Evolutionary conservation across 2,329 filamentous ascomycete species (phyloP), one percentile per base, ranked within the genome.

Genomic region (Teratosphaeria viscida): DNA sequence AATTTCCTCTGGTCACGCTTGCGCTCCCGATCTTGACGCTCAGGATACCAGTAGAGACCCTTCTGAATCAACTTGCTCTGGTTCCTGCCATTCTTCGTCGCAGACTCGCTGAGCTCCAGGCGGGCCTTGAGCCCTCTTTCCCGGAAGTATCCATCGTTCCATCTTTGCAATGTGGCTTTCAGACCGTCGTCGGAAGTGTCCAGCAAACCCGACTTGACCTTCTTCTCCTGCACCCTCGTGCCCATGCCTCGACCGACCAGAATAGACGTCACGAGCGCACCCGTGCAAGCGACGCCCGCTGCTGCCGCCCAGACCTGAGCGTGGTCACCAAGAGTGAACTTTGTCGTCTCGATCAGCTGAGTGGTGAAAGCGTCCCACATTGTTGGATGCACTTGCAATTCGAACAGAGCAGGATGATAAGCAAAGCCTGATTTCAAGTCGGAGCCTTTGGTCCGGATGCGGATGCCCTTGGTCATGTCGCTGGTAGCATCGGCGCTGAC

Each of bases 71-170:
- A 34, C 29, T 57, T 62, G 52, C 62, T 61, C 27, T 62, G 59
- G 43, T 64, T 61, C 52, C 61, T 52, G 2, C 57, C 55, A 11
- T 58, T 57, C 37, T 64, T 64, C 58, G 59, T 62, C 10, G 62
- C 61, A 8, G 61, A 56, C 43, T 67, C 62, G 55, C 59, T 63
- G n/a, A 68, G 61, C 60, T 67, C 62, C 26, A 67, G 59, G 16
- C 56, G 56, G 7, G 60, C 66, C 27, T 57, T 52, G 1, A 68
- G 61, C 23, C 65, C 65, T n/a, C 63, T 64, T 35, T 64, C 57
- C 0, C 52, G 60, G 58, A 68, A 68, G 54, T 67, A 68, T 29
- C 52, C 56, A 11, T 64, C 59, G 56, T 68, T 68, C 66, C 66
- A 68, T 27, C 63, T 60, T n/a, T 62, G 59, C 19, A 68, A 57